phyloP scores from a whole-genome alignment of 2,329 filamentous ascomycete species.

The Ophiostoma himal-ulmi region DNA sequence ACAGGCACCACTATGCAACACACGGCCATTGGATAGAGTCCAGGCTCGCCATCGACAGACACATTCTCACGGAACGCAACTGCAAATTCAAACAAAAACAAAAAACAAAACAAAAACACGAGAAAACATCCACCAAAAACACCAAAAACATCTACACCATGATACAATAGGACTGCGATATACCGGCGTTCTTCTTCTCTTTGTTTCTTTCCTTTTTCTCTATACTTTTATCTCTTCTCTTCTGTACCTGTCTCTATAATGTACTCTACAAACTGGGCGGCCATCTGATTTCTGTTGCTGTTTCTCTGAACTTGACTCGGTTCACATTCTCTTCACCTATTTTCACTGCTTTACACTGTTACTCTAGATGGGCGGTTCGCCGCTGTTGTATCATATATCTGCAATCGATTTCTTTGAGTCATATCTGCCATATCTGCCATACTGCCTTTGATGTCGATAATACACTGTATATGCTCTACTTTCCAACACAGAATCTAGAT shows the following conservation, averaged over 20 bases:
- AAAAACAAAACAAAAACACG: neutral
- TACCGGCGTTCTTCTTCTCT: neutral
- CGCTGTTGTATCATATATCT: constrained; percentile 5
- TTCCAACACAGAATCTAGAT: constrained; percentile 44
- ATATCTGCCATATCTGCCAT: neutral
- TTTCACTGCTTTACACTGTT: neutral
- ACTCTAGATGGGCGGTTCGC: neutral
- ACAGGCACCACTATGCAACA: neutral
- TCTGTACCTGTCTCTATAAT: constrained; percentile 5
- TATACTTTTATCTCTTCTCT: neutral
- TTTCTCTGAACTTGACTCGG: constrained; percentile 12
- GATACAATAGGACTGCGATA: neutral
- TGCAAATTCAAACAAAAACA: neutral
- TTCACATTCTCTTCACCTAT: neutral
- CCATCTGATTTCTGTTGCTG: neutral
- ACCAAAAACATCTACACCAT: neutral
- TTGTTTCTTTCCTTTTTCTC: neutral
- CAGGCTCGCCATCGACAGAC: neutral
- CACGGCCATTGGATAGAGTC: neutral
- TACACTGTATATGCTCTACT: constrained; percentile 29
- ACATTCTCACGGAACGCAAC: neutral
- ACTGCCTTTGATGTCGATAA: neutral
- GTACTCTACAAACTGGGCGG: neutral
- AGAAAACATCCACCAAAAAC: neutral
- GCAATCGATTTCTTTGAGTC: neutral